phyloP scores from a whole-genome alignment of 805 yeast genomes.

The Brettanomyces nanus region DNA sequence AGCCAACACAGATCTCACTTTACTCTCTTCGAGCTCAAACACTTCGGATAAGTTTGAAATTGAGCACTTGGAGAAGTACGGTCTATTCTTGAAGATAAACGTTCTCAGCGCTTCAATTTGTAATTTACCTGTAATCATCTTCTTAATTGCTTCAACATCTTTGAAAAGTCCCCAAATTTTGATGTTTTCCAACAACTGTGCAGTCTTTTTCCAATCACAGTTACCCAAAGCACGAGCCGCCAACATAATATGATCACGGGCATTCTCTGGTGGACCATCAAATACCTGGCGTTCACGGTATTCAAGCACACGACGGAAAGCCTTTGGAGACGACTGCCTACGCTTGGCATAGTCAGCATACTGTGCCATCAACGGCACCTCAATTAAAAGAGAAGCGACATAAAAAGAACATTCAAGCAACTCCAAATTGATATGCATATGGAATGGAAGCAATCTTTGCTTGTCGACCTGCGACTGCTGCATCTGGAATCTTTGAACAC shows the following conservation, averaged over 20 bases:
- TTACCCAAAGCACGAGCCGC: slow-evolving; percentile 83
- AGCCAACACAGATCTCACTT: slow-evolving; percentile 56
- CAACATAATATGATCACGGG: slow-evolving; percentile 86
- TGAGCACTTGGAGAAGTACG: slow-evolving; percentile 68
- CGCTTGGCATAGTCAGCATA: slow-evolving; percentile 55
- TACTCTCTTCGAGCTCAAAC: slow-evolving; percentile 53
- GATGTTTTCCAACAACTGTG: slow-evolving; percentile 62
- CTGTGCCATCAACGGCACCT: slow-evolving; percentile 85
- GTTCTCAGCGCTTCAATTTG: slow-evolving; percentile 90
- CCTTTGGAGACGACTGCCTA: slow-evolving; percentile 50
- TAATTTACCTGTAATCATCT: slow-evolving; percentile 68
- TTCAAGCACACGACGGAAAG: slow-evolving; percentile 86
- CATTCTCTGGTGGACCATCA: slow-evolving; percentile 96
- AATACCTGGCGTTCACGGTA: slow-evolving; percentile 90
- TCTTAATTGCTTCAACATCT: slow-evolving; percentile 55
- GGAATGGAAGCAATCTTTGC: slow-evolving; percentile 89
- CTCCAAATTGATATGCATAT: slow-evolving; percentile 95
- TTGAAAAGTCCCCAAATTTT: slow-evolving; percentile 82
- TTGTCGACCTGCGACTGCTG: slow-evolving; percentile 40
- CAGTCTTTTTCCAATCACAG: slow-evolving; percentile 84
- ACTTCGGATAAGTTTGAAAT: slow-evolving; percentile 52
- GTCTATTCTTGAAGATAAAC: slow-evolving; percentile 78
- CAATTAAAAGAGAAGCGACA: slow-evolving; percentile 82
- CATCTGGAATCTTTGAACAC: slow-evolving; percentile 58
- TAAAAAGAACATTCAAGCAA: slow-evolving; percentile 88